A percentile compares a stretch with the other conserved stretches of the same genome.
phyloP scores from a whole-genome alignment of 306 rosid genomes.

The Lotus japonicus region DNA sequence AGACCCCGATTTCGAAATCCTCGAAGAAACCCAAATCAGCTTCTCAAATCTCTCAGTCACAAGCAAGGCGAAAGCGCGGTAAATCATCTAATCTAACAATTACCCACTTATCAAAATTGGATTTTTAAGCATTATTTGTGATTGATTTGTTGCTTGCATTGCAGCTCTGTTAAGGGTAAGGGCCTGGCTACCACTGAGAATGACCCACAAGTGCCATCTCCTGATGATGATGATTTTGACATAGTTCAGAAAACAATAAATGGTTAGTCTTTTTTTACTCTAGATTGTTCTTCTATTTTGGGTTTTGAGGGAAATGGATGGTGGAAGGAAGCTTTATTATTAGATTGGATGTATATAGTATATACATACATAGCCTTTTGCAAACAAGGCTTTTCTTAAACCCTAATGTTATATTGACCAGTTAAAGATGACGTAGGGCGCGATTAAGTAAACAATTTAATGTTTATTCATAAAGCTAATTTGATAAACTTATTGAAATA shows the following conservation, averaged over 20 bases:
- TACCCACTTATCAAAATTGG: neutral
- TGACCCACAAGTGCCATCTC: conserved; percentile 22
- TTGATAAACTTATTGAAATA: too few species aligned
- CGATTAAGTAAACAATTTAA: too few species aligned
- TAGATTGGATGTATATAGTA: neutral
- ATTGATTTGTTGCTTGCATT: neutral
- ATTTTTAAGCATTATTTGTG: neutral
- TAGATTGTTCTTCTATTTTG: neutral
- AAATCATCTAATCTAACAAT: neutral
- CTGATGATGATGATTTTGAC: conserved; percentile 32
- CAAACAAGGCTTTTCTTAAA: too few species aligned
- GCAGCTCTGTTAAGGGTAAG: conserved; percentile 29
- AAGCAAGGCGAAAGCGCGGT: conserved; percentile 34
- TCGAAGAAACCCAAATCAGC: conserved; percentile 38
- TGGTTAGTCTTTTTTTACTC: conserved; percentile 29
- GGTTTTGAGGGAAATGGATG: neutral
- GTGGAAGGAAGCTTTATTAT: neutral
- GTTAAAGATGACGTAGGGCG: too few species aligned
- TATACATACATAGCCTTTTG: too few species aligned
- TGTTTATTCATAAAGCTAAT: too few species aligned
- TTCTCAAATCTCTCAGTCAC: conserved; percentile 44
- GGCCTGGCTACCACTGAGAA: conserved; percentile 1
- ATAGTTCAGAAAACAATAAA: conserved; percentile 37
- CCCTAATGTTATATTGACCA: too few species aligned
- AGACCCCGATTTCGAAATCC: conserved; percentile 34